A percentile compares a stretch with the other conserved stretches of the same genome.
phyloP scores from a whole-genome alignment of 208 protist species.

The Wallacemonas sp. region DNA sequence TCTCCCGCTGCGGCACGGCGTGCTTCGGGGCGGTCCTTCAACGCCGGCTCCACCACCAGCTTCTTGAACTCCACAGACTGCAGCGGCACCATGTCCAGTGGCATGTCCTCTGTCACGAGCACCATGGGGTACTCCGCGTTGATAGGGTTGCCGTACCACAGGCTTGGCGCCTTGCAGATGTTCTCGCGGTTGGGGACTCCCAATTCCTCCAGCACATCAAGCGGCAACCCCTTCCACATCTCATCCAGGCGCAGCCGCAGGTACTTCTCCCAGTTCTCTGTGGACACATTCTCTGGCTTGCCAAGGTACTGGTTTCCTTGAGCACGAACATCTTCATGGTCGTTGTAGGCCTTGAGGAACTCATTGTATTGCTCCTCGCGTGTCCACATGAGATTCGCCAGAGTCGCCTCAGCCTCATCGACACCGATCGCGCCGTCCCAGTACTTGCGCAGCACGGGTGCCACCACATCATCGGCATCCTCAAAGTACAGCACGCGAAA shows the following conservation, averaged over 20 bases:
- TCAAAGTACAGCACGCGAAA: constrained; percentile 30
- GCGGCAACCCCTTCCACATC: background rate
- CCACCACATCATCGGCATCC: constrained; percentile 16
- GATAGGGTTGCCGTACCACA: constrained; percentile 17
- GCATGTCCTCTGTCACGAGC: background rate
- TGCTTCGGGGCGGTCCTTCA: constrained; percentile 1
- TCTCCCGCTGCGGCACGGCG: background rate
- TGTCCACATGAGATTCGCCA: constrained; percentile 20
- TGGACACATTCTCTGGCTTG: constrained; percentile 5
- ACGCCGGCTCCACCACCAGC: constrained; percentile 1
- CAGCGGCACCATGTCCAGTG: constrained; percentile 6
- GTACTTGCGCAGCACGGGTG: constrained; percentile 1
- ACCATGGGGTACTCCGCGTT: constrained; percentile 10
- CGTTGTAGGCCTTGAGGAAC: background rate
- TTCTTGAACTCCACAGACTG: constrained; percentile 2
- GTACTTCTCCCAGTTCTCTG: background rate
- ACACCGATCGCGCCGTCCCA: background rate
- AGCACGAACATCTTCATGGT: background rate
- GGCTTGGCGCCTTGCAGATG: background rate
- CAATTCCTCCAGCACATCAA: background rate
- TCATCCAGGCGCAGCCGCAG: background rate
- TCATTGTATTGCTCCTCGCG: constrained; percentile 28
- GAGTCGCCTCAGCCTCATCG: constrained; percentile 4
- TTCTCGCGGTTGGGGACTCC: background rate
- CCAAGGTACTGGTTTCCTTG: background rate